Evolutionary conservation across 768 basidiomycete genomes (phyloP), one percentile per base, ranked within the genome.

Genomic region (Boletus speciosus): DNA sequence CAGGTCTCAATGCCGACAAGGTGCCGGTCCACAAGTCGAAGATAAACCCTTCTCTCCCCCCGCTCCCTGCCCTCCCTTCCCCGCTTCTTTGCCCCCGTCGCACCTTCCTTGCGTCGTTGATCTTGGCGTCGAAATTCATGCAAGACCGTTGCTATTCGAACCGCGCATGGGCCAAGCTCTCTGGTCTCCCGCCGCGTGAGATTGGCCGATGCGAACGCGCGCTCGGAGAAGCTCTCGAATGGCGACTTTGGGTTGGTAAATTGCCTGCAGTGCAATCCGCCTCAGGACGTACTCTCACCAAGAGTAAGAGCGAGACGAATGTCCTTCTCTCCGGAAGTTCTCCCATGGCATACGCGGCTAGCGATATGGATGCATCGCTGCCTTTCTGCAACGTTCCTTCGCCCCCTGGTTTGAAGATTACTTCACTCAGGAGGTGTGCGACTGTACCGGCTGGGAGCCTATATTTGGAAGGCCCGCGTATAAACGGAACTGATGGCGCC

Each of bases 111-210:
- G 92, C 92, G 0, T 84, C 90, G 0, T 75, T 98, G 39, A 92
- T 98, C 52, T 78, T 93, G 48, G 95, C 94, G 0, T 88, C 89
- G 15, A 98, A 98, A 63, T 95, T 95, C 66, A 84, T 89, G 57
- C 93, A 95, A 73, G 94, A 98, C 64, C 86, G 90, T 47, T 92
- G 90, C 40, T 97, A 95, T 63, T 93, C 91, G 14, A 96, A 97
- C 68, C 83, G 85, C 27, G 93, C 94, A 16, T 97, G 95, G 95
- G 89, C 90, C 1, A 93, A 94, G 64, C 80, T 98, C 6, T 90
- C 89, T n/a, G 93, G 93, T 16, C 78, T 98, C 3, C 83, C 86
- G 0, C 84, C 91, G 5, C 74, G 84, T 39, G 94, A 98, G 75
- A 89, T 98, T 48, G 85, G 90, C 37, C 81, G 84, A 16, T 94